Evolutionary conservation across 306 rosid species (phyloP).

Genomic region (Quercus gilva): DNA sequence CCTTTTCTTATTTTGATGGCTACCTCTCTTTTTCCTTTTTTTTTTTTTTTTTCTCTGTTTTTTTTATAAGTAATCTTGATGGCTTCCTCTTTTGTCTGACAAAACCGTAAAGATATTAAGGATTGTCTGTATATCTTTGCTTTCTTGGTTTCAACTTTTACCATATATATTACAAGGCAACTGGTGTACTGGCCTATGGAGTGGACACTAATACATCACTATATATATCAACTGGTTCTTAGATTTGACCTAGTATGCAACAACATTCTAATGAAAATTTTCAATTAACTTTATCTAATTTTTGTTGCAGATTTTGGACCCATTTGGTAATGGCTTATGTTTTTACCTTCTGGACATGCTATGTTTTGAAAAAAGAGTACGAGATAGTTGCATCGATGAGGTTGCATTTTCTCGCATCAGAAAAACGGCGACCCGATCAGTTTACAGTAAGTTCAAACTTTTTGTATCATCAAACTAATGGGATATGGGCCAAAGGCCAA

Average conservation of each 20-base stretch:
- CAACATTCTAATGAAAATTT: neutral
- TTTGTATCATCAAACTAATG: neutral
- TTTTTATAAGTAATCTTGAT: neutral
- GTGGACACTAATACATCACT: neutral
- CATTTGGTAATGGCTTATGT: constrained; percentile 94
- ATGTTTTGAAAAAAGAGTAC: constrained; percentile 79
- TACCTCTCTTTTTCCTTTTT: neutral
- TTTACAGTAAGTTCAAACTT: constrained; percentile 64
- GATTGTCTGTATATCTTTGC: neutral
- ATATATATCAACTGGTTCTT: neutral
- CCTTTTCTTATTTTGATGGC: neutral
- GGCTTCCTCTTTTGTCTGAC: neutral
- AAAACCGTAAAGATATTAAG: neutral
- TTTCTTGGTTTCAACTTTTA: neutral
- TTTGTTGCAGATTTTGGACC: constrained; percentile 89
- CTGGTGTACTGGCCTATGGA: neutral
- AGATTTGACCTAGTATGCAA: neutral
- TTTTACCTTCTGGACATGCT: constrained; percentile 93
- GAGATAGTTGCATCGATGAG: constrained; percentile 80
- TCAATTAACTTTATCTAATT: neutral
- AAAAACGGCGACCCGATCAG: constrained; percentile 85
- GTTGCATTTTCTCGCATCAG: constrained; percentile 82
- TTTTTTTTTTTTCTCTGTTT: too few relatives aligned
- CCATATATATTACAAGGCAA: neutral
- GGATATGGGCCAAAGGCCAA: neutral